phyloP scores from a whole-genome alignment of 2,329 filamentous ascomycete genomes.

The Paradendryphiella salina region DNA sequence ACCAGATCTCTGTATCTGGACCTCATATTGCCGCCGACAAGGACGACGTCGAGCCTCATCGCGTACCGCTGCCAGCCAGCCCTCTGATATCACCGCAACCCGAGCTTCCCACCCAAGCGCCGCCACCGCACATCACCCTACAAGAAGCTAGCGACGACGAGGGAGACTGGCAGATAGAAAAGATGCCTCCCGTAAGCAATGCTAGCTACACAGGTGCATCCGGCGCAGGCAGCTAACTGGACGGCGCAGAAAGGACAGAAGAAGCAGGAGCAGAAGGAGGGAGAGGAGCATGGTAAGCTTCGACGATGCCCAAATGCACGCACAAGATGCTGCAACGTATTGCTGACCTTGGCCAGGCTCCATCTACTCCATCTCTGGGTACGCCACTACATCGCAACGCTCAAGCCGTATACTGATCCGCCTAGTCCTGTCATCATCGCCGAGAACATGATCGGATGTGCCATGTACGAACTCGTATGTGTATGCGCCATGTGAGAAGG shows the following conservation, averaged over 20 bases:
- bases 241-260: constrained; percentile 38
- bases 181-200: constrained; percentile 47
- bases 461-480: constrained; percentile 97
- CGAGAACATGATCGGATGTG: constrained; percentile 97
- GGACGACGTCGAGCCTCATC: constrained; percentile 35
- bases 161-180: constrained; percentile 22
- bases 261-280: constrained; percentile 48
- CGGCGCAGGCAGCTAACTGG: constrained; percentile 32
- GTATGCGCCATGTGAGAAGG: background rate
- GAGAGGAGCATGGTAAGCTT: constrained; percentile 60
- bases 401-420: constrained; percentile 31
- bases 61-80: constrained; percentile 44
- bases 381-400: constrained; percentile 34
- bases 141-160: constrained; percentile 23
- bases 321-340: background rate
- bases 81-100: constrained; percentile 37
- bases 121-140: constrained; percentile 31
- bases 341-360: constrained; percentile 50
- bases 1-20: constrained; percentile 49
- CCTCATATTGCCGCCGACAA: constrained; percentile 24
- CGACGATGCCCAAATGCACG: background rate
- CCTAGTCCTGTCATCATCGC: constrained; percentile 85
- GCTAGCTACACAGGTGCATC: background rate
- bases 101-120: constrained; percentile 29
- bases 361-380: constrained; percentile 73